Base-by-base conservation (phyloP, 1,139 yeast species). In the Geotrichum europaeum region DNA sequence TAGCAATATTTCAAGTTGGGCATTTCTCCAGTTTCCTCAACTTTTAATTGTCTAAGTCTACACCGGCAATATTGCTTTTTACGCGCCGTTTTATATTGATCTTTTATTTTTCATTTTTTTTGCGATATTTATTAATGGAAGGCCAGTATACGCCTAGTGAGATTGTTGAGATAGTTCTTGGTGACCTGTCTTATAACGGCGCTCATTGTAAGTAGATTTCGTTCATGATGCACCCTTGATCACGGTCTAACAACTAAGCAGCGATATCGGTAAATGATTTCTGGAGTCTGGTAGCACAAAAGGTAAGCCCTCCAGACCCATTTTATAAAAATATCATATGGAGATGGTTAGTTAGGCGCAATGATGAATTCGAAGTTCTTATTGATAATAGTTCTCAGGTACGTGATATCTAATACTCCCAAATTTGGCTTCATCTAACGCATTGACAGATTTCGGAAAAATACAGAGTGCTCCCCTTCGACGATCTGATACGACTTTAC, bases 281-380 rank as follows among this genome's bases (percentile, higher is more conserved):
- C 5, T 58, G 60, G 60, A 36, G 32, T 12, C 15, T 58, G 18
- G 60, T 58, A 10, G 40, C 20, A 18, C 13, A n/a, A 12, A 10
- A 28, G 25, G 52, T 50, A 10, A 51, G 36, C 20, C 25, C 25
- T n/a, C 20, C 34, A 2, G 55, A 55, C 32, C 36, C 30, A 15
- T 58, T 58, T 49, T 51, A 43, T 32, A 50, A 51, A 30, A 7
- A 30, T 9, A n/a, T 54, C 4, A 12, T 58, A 22, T 58, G 60
- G 60, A 50, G 49, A 32, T 58, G 60, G 60, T 22, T 58, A 5
- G 28, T 54, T 12, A 32, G 36, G 7, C 43, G 47, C 51, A 30
- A 47, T 15, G 56, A 51, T 12, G 57, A 54, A 20, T 54, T 58
- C 12, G 53, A 54, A 43, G 51, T 58, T 18, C 20, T 47, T 20